These are phyloP conservation scores for Boletus holoroseus DNA, from an alignment of 1,284 basidiomycete genomes.

Conservation along the genomic window DNA sequence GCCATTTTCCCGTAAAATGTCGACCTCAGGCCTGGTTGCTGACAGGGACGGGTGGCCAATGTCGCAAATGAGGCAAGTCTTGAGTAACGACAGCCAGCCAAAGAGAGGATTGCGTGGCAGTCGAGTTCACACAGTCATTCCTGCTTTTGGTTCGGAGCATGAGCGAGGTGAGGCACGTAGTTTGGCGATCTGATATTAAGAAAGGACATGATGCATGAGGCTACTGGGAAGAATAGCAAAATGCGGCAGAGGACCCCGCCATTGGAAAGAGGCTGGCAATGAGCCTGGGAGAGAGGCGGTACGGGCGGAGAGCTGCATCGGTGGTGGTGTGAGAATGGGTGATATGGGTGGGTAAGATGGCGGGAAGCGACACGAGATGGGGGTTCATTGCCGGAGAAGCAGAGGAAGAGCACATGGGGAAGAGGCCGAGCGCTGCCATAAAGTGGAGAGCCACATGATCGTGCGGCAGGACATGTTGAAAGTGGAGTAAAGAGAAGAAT, in stretches of 20 bases:
- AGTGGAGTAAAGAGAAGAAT: constrained; percentile 26
- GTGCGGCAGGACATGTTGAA: constrained; percentile 29
- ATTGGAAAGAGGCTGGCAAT: background rate
- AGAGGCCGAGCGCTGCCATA: constrained; percentile 22
- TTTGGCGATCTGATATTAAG: constrained; percentile 34
- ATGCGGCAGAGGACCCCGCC: background rate
- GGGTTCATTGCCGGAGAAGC: constrained; percentile 26
- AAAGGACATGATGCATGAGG: constrained; percentile 30
- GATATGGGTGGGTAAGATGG: background rate
- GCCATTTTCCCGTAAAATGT: constrained; percentile 8
- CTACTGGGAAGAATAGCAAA: constrained; percentile 12
- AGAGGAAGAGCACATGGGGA: constrained; percentile 11
- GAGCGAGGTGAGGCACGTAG: constrained; percentile 27
- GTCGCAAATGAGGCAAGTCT: constrained; percentile 11
- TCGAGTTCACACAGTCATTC: constrained; percentile 29
- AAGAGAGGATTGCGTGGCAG: constrained; percentile 1
- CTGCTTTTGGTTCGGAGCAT: constrained; percentile 27
- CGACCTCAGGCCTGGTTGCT: constrained; percentile 6
- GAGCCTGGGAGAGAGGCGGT: background rate
- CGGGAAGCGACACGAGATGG: background rate
- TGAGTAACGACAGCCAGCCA: constrained; percentile 6
- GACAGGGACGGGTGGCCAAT: constrained; percentile 1
- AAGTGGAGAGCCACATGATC: constrained; percentile 18
- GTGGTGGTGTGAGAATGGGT: constrained; percentile 10
- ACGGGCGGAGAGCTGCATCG: constrained; percentile 7